A percentile compares a stretch with the other conserved stretches of the same genome.
phyloP scores from a whole-genome alignment of 2,329 filamentous ascomycete genomes.

The Fusarium succisae region DNA sequence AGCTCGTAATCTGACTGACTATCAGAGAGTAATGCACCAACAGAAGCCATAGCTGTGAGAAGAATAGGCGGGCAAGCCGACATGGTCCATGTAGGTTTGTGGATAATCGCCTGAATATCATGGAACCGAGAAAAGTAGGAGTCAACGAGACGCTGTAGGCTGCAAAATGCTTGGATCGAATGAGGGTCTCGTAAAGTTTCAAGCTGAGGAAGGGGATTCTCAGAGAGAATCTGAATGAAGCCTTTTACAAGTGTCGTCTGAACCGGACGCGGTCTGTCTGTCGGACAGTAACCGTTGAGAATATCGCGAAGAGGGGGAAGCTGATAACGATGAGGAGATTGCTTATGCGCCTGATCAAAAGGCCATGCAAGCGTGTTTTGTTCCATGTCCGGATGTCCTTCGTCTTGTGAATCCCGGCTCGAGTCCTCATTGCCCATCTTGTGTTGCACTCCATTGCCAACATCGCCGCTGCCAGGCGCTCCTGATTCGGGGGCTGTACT shows the following conservation, averaged over 20 bases:
- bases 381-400: accelerated
- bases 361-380: not conserved
- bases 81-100: not conserved
- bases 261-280: not conserved
- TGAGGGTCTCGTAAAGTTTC: not conserved
- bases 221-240: not conserved
- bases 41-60: not conserved
- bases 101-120: not conserved
- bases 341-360: not conserved
- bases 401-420: not conserved
- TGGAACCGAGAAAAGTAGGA: not conserved
- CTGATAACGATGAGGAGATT: not conserved
- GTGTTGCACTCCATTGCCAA: not conserved
- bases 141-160: not conserved
- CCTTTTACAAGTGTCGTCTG: not conserved
- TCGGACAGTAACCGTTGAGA: not conserved
- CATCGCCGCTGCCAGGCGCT: accelerated
- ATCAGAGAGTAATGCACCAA: not conserved
- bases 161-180: not conserved
- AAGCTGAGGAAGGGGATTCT: not conserved
- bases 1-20: not conserved
- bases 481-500: not conserved
- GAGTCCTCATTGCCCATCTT: not conserved
- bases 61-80: not conserved
- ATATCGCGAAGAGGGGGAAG: not conserved